Evolutionary conservation across 192 early-diverging fungal genomes (phyloP).

Genomic region (Linnemannia exigua): DNA sequence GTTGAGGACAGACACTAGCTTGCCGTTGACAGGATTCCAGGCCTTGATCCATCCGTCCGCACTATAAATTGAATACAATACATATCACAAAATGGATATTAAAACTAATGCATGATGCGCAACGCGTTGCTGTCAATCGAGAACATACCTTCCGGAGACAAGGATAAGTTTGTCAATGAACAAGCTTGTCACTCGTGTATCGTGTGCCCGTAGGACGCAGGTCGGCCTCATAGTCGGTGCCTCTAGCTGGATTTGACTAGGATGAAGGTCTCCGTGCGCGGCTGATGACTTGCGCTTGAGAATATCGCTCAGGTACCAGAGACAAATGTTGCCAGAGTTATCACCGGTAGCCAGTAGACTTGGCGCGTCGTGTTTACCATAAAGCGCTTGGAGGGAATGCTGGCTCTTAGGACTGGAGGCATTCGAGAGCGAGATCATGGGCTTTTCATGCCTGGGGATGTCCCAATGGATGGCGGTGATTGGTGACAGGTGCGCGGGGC

Average conservation of each 20-base stretch:
- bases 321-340: constrained; percentile 60
- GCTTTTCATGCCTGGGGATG: constrained; percentile 39
- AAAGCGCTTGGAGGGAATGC: not conserved
- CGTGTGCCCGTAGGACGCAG: constrained; percentile 38
- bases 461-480: constrained; percentile 53
- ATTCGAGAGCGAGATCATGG: constrained; percentile 36
- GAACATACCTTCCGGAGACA: constrained; percentile 45
- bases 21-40: constrained; percentile 68
- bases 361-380: constrained; percentile 23
- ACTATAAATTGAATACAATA: constrained; percentile 23
- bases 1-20: constrained; percentile 54
- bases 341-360: constrained; percentile 68
- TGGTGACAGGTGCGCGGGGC: constrained; percentile 40
- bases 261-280: constrained; percentile 7
- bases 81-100: not conserved
- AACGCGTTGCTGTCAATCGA: not conserved
- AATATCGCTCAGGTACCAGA: constrained; percentile 66
- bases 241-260: constrained; percentile 16
- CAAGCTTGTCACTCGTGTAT: constrained; percentile 29
- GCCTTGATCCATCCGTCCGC: constrained; percentile 70
- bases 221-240: constrained; percentile 10
- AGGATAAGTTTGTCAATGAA: constrained; percentile 46
- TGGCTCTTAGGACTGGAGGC: not conserved
- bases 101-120: not conserved
- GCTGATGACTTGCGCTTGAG: constrained; percentile 18